A percentile compares a stretch with the other conserved stretches of the same genome.
phyloP scores from a whole-genome alignment of 2,329 filamentous ascomycete genomes.

The Epichloe amarillans region DNA sequence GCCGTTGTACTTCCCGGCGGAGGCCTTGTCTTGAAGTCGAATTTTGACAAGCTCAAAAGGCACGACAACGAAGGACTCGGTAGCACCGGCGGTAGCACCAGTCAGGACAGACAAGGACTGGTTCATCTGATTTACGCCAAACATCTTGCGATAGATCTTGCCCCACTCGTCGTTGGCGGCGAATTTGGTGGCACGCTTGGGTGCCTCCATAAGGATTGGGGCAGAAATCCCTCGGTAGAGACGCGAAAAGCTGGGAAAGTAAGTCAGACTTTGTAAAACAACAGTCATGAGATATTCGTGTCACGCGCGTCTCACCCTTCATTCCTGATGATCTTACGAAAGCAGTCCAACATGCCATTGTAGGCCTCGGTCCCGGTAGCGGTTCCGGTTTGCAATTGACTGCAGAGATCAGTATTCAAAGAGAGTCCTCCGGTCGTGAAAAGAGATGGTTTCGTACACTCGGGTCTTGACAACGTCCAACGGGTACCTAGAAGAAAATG shows the following conservation, averaged over 20 bases:
- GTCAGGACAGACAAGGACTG: slow-evolving; percentile 87
- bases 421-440: not conserved
- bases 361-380: slow-evolving; percentile 68
- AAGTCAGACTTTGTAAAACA: not conserved
- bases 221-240: slow-evolving; percentile 93
- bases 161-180: slow-evolving; percentile 99
- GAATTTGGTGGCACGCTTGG: slow-evolving; percentile 94
- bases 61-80: slow-evolving; percentile 92
- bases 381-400: slow-evolving; percentile 72
- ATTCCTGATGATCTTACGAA: slow-evolving; percentile 89
- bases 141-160: slow-evolving; percentile 77
- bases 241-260: slow-evolving; percentile 53
- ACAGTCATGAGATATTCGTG: not conserved
- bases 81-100: slow-evolving; percentile 86
- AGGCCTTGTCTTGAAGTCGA: slow-evolving; percentile 87
- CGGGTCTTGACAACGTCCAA: slow-evolving; percentile 97
- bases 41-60: slow-evolving; percentile 99
- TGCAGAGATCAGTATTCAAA: slow-evolving; percentile 25
- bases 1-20: slow-evolving; percentile 75
- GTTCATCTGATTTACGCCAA: slow-evolving; percentile 77
- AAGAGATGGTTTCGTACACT: slow-evolving; percentile 50
- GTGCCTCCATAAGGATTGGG: slow-evolving; percentile 93
- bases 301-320: slow-evolving; percentile 56
- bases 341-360: slow-evolving; percentile 96
- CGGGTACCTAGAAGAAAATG: slow-evolving; percentile 60